Evolutionary conservation across 2,329 filamentous ascomycete species (phyloP), one percentile per base, ranked within the genome.

Genomic region (Teratosphaeria pseudoeucalypti): DNA sequence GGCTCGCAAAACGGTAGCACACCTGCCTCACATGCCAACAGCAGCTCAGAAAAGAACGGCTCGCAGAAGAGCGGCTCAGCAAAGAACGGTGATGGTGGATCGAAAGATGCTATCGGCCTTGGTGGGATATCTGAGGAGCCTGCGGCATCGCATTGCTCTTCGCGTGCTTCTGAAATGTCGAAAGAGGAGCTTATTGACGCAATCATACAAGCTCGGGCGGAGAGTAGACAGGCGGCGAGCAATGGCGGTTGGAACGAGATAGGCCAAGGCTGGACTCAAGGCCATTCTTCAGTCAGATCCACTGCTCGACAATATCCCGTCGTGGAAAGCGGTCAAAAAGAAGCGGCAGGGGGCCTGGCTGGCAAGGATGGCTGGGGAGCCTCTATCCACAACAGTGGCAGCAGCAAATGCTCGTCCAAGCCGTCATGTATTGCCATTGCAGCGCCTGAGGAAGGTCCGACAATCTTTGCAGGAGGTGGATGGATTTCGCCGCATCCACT

Each of bases 401-500:
- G 16, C 16, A 57, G 53, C 53, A 32, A 14, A 32, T 12, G 53
- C 53, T 32, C 53, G 12, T 54, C 53, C 5, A 54, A 12, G 19
- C 53, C 53, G 6, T 32, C 27, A 32, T 3, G 53, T 6, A 23
- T 32, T 9, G n/a, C 27, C 6, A 27, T 57, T 39, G 23, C 57
- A 27, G 27, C 54, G n/a, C 43, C n/a, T 6, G 55, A 49, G 3
- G 26, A 58, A 37, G 27, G 47, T 19, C 57, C 62, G 7, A 68
- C 67, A 11, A 60, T 69, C 19, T 71, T 69, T 43, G 70, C 70
- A 5, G 70, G 70, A 49, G 63, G 62, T 54, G 70, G 70, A 53
- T 72, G 70, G 70, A 71, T 72, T 49, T 68, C 69, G n/a, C 69
- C 69, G 9, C 70, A 72, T 37, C 70, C 70, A 6, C 63, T 71